phyloP scores from a whole-genome alignment of 1,284 basidiomycete genomes.

The Abortiporus biennis region DNA sequence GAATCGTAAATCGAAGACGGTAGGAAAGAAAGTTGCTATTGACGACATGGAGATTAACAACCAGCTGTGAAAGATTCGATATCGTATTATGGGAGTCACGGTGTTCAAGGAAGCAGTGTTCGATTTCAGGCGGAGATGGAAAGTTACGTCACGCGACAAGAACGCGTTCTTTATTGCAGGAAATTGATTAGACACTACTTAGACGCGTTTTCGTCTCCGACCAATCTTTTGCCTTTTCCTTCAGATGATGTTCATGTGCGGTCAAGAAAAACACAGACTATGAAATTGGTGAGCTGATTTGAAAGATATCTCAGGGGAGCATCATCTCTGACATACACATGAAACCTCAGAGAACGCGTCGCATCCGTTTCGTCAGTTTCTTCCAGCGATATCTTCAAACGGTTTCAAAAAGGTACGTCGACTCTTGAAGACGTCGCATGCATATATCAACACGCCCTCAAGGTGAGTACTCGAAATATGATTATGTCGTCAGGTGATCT shows the following conservation, averaged over 20 bases:
- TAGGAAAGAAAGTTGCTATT: too few species aligned
- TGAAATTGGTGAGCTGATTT: conserved; percentile 20
- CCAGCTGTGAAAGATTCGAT: too few species aligned
- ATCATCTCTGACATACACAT: background rate
- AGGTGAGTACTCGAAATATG: conserved; percentile 29
- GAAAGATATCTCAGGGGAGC: background rate
- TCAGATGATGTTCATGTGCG: conserved; percentile 61
- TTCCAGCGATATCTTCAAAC: conserved; percentile 85
- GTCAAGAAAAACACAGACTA: conserved; percentile 56
- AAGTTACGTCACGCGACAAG: conserved; percentile 9
- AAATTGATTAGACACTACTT: too few species aligned
- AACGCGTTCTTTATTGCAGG: too few species aligned
- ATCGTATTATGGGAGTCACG: too few species aligned
- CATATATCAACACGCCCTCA: conserved; percentile 85
- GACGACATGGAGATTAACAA: too few species aligned
- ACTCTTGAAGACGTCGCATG: conserved; percentile 94
- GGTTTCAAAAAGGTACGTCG: conserved; percentile 83
- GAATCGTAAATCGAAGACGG: too few species aligned
- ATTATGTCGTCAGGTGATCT: background rate
- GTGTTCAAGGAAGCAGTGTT: too few species aligned
- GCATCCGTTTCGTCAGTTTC: conserved; percentile 69
- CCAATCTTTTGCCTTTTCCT: too few species aligned
- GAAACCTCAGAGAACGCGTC: conserved; percentile 36
- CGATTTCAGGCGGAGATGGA: too few species aligned
- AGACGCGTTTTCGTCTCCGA: too few species aligned